phyloP scores from a whole-genome alignment of 23 red algal species.

The Chondrus crispus region DNA sequence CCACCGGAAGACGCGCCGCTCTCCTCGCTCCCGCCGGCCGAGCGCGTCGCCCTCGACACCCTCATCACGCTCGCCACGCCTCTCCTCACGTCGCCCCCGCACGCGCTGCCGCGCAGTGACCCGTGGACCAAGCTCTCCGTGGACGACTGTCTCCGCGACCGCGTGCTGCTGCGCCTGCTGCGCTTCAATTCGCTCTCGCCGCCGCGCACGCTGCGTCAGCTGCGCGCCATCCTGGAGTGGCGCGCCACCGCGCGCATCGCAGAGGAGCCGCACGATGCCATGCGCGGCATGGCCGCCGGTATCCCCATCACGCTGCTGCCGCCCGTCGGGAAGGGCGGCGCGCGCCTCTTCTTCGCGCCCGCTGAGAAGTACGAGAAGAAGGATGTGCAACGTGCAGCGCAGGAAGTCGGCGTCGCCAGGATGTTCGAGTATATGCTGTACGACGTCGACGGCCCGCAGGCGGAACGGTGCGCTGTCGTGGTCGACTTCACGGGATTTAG shows the following conservation, averaged over 20 bases:
- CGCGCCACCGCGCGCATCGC: not conserved
- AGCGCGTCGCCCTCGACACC: not conserved
- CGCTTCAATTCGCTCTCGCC: conserved; percentile 20
- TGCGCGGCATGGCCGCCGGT: not conserved
- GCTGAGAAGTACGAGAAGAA: not conserved
- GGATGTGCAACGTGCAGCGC: not conserved
- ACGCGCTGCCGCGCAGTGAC: not conserved
- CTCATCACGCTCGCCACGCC: not conserved
- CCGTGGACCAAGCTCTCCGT: not conserved
- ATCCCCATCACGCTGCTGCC: conserved; percentile 20
- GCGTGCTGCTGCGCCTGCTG: conserved; percentile 33
- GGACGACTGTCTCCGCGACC: not conserved
- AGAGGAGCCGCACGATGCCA: not conserved
- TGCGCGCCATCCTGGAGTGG: conserved; percentile 26
- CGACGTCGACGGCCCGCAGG: conserved; percentile 23
- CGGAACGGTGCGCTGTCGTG: conserved; percentile 21
- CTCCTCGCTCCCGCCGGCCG: not conserved
- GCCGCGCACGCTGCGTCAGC: not conserved
- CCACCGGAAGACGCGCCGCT: not conserved
- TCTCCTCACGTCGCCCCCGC: not conserved
- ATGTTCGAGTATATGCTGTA: conserved; percentile 60
- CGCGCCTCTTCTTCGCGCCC: conserved; percentile 13
- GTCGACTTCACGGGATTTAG: conserved; percentile 46
- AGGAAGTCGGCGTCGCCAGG: conserved; percentile 20
- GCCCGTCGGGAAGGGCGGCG: not conserved